phyloP scores from a whole-genome alignment of 257 asterid species.

The Paulownia fortunei region DNA sequence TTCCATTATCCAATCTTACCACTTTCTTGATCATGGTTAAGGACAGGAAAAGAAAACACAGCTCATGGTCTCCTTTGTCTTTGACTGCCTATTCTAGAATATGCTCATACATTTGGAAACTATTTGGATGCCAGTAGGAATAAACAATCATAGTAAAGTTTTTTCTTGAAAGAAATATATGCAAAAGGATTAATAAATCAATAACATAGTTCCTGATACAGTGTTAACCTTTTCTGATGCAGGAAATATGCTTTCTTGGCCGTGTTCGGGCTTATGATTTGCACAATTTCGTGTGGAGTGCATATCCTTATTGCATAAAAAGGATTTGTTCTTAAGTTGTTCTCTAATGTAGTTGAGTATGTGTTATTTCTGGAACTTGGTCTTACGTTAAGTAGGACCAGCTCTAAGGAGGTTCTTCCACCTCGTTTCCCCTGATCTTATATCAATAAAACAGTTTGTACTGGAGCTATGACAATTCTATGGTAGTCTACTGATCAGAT shows the following conservation, averaged over 20 bases:
- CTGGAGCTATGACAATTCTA: background rate
- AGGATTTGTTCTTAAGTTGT: background rate
- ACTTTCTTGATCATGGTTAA: too few species aligned
- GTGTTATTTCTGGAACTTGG: background rate
- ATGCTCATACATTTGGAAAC: background rate
- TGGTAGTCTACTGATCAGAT: background rate
- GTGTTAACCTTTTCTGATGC: conserved; percentile 32
- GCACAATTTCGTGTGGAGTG: conserved; percentile 68
- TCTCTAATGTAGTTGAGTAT: background rate
- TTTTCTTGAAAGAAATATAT: background rate
- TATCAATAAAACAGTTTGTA: background rate
- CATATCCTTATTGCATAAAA: conserved; percentile 51
- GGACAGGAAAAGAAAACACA: background rate
- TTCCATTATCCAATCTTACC: background rate
- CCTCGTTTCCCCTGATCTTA: background rate
- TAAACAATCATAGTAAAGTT: background rate
- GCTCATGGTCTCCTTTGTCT: background rate
- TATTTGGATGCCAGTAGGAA: background rate
- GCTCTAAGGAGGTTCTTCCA: background rate
- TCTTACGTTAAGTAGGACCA: background rate
- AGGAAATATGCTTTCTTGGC: conserved; percentile 70
- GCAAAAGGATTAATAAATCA: background rate
- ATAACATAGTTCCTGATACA: too few species aligned
- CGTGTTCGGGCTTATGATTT: conserved; percentile 55
- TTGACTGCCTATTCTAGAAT: background rate